These are phyloP conservation scores for Petasospora fabianii DNA, from an alignment of 1,139 yeast genomes.

Conservation along the genomic window DNA sequence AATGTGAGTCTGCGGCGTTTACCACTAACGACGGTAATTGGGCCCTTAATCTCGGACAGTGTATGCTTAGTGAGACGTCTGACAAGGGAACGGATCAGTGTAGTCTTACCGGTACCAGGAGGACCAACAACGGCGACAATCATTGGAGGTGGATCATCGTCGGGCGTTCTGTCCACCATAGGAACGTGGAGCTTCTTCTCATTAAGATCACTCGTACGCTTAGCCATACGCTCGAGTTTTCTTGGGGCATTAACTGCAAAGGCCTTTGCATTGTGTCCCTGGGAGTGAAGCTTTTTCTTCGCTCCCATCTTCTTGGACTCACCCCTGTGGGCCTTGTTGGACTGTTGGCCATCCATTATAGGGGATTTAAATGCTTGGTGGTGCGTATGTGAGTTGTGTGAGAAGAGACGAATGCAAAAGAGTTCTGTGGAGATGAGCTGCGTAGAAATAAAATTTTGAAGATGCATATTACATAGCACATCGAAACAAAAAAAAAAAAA, in stretches of 20 bases:
- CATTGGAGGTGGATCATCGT: constrained; percentile 96
- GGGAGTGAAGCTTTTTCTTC: constrained; percentile 83
- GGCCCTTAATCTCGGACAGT: constrained; percentile 84
- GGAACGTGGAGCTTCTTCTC: constrained; percentile 93
- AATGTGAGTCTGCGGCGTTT: constrained; percentile 90
- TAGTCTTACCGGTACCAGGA: constrained; percentile 97
- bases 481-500: too few species aligned
- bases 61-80: constrained; percentile 88
- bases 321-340: constrained; percentile 58
- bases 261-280: constrained; percentile 92
- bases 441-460: neutral
- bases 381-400: too few species aligned
- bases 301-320: constrained; percentile 58
- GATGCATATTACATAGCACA: too few species aligned
- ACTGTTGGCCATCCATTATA: constrained; percentile 35
- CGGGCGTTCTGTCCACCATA: constrained; percentile 96
- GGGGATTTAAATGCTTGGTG: neutral
- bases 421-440: constrained; percentile 4
- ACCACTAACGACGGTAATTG: constrained; percentile 96
- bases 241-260: constrained; percentile 93
- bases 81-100: constrained; percentile 85
- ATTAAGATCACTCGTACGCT: constrained; percentile 78
- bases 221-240: constrained; percentile 79
- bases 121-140: constrained; percentile 98
- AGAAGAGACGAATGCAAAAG: too few species aligned